Percentiles rank a stretch among this genome's conserved stretches.
Conservation (phyloP, 169 alveolate genomes). For the Amoebophrya sp. region DNA sequence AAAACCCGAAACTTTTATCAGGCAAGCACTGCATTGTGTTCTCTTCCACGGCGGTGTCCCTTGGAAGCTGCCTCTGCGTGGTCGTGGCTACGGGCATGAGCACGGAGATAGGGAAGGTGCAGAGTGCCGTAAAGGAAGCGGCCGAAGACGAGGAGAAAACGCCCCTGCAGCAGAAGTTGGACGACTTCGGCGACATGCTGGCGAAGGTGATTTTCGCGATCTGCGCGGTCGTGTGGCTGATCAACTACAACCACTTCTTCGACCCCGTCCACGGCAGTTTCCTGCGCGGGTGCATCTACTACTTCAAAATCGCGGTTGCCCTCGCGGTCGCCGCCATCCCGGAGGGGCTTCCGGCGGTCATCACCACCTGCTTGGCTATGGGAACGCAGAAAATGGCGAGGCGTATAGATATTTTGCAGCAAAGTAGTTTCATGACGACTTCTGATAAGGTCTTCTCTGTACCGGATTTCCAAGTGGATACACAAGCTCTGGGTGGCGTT, state of each 20-base stretch:
- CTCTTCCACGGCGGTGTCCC: conserved; percentile 85
- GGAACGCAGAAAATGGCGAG: conserved; percentile 90
- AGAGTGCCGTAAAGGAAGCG: conserved; percentile 89
- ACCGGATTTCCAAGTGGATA: too few species aligned
- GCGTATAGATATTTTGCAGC: too few species aligned
- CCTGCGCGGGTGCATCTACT: conserved; percentile 90
- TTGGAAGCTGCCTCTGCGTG: conserved; percentile 88
- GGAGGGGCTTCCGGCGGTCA: conserved; percentile 99
- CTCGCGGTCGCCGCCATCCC: conserved; percentile 99
- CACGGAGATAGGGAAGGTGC: conserved; percentile 96
- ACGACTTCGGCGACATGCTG: conserved; percentile 87
- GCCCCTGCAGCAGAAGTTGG: conserved; percentile 92
- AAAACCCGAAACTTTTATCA: too few species aligned
- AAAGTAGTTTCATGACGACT: too few species aligned
- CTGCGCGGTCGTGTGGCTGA: conserved; percentile 72
- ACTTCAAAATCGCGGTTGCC: conserved; percentile 96
- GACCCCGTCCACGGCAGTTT: conserved; percentile 94
- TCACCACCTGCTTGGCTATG: conserved; percentile 96
- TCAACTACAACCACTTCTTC: conserved; percentile 87
- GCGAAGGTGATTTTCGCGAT: conserved; percentile 73
- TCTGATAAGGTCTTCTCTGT: too few species aligned
- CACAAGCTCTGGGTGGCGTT: too few species aligned
- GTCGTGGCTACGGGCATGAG: conserved; percentile 93
- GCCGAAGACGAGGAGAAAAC: conserved; percentile 85
- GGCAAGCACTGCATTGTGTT: conserved; percentile 81